Conservation (phyloP, 768 basidiomycete species). For the Pulveroboletus sp. region DNA sequence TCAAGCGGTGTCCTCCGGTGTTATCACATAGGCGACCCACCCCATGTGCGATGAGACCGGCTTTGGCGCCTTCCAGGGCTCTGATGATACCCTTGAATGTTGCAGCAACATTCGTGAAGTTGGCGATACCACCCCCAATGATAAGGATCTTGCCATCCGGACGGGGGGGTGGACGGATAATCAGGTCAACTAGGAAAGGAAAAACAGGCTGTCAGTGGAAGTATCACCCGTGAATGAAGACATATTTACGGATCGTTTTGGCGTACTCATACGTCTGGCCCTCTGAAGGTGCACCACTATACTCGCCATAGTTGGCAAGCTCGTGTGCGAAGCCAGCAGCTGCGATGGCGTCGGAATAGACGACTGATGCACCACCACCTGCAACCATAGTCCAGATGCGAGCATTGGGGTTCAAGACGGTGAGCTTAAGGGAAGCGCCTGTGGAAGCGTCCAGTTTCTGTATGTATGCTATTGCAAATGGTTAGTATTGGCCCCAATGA, state of each 20-base stretch:
- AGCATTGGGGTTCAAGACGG: constrained; percentile 91
- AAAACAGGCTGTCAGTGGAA: not conserved
- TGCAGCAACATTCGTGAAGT: constrained; percentile 98
- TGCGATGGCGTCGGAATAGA: constrained; percentile 73
- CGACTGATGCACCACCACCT: constrained; percentile 82
- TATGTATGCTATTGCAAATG: constrained; percentile 67
- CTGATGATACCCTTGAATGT: constrained; percentile 99
- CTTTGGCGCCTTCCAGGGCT: constrained; percentile 90
- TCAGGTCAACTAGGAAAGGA: constrained; percentile 68
- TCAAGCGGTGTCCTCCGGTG: not conserved
- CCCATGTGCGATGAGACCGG: constrained; percentile 59
- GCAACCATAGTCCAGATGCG: constrained; percentile 99
- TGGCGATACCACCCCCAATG: constrained; percentile 99
- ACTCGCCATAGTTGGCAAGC: constrained; percentile 99
- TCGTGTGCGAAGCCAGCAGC: constrained; percentile 96
- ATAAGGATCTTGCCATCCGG: constrained; percentile 96
- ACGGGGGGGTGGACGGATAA: constrained; percentile 83
- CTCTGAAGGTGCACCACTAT: constrained; percentile 96
- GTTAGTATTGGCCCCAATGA: not conserved
- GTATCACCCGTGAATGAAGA: not conserved
- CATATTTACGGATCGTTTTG: constrained; percentile 83
- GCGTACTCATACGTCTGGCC: constrained; percentile 99
- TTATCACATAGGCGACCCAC: constrained; percentile 10
- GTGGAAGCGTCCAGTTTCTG: constrained; percentile 97
- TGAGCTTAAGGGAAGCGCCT: constrained; percentile 96